Evolutionary conservation across 164 flowering plant genomes (phyloP).

Genomic region (Hamamelis virginiana): DNA sequence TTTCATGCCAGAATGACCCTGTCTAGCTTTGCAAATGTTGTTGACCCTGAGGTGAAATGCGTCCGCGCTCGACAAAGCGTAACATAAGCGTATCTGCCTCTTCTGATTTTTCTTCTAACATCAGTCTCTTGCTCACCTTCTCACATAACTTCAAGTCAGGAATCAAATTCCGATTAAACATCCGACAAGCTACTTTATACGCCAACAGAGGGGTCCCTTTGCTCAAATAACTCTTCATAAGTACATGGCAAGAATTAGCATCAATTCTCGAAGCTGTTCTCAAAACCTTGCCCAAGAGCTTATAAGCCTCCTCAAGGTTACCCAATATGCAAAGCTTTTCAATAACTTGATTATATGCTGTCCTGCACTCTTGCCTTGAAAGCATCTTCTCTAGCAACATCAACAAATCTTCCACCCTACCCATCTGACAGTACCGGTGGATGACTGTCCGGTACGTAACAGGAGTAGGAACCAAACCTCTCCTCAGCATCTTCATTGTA

Average conservation of each 20-base stretch:
- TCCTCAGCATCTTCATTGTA: conserved; percentile 59
- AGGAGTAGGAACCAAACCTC: conserved; percentile 74
- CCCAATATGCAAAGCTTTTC: conserved; percentile 84
- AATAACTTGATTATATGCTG: conserved; percentile 78
- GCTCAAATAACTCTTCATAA: conserved; percentile 64
- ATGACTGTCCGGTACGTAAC: conserved; percentile 78
- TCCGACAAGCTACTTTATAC: conserved; percentile 77
- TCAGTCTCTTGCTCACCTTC: conserved; percentile 57
- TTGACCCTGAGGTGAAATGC: conserved; percentile 27
- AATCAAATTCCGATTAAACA: conserved; percentile 78
- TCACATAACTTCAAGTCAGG: conserved; percentile 79
- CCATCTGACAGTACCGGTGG: conserved; percentile 64
- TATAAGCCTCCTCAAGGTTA: conserved; percentile 68
- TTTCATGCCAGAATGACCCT: not conserved
- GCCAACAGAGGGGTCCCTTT: conserved; percentile 56
- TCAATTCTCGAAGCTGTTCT: conserved; percentile 68
- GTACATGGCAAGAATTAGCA: conserved; percentile 68
- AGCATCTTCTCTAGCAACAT: conserved; percentile 75
- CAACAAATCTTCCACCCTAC: conserved; percentile 67
- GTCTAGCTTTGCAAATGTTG: conserved; percentile 8
- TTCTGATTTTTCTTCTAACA: conserved; percentile 42
- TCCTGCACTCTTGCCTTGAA: conserved; percentile 41
- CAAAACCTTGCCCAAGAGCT: conserved; percentile 63
- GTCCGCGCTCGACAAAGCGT: conserved; percentile 77
- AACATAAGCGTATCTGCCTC: conserved; percentile 81